Evolutionary conservation across 352 stramenopile genomes (phyloP).

Genomic region (Phytophthora pini): DNA sequence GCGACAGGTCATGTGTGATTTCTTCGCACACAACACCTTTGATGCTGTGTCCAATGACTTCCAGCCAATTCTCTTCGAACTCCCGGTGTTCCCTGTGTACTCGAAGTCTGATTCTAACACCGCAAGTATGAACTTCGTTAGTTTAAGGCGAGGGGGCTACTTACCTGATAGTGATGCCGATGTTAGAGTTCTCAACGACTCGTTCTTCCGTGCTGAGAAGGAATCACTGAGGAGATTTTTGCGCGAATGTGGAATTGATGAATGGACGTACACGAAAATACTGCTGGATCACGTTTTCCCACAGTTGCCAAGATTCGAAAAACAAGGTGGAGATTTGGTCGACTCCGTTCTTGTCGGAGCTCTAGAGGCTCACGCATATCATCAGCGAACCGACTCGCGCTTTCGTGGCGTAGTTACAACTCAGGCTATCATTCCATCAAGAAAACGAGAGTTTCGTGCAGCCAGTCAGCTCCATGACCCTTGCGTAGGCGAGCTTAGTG

Average conservation of each 20-base stretch:
- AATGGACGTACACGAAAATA: constrained; percentile 63
- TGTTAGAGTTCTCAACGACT: constrained; percentile 50
- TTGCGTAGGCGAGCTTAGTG: constrained; percentile 64
- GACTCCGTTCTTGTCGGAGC: constrained; percentile 58
- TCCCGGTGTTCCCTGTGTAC: constrained; percentile 59
- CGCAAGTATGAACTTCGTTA: constrained; percentile 23
- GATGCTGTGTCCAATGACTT: constrained; percentile 43
- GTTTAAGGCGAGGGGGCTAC: constrained; percentile 42
- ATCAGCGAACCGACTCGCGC: constrained; percentile 53
- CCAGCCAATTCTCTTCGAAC: constrained; percentile 47
- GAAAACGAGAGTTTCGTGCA: constrained; percentile 53
- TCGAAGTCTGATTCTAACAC: neutral
- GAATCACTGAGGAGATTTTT: constrained; percentile 53
- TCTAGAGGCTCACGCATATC: constrained; percentile 55
- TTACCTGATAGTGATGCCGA: constrained; percentile 55
- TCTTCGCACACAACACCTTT: constrained; percentile 48
- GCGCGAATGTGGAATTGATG: constrained; percentile 52
- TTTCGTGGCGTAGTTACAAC: constrained; percentile 60
- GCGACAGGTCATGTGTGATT: constrained; percentile 46
- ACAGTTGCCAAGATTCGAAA: constrained; percentile 43
- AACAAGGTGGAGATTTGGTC: constrained; percentile 40
- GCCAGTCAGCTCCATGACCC: constrained; percentile 76
- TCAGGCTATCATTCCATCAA: constrained; percentile 59
- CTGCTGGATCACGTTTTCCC: constrained; percentile 74
- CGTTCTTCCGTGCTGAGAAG: constrained; percentile 54